phyloP scores from a whole-genome alignment of 495 filamentous ascomycete genomes.

The Aspergillus coremiiformis region DNA sequence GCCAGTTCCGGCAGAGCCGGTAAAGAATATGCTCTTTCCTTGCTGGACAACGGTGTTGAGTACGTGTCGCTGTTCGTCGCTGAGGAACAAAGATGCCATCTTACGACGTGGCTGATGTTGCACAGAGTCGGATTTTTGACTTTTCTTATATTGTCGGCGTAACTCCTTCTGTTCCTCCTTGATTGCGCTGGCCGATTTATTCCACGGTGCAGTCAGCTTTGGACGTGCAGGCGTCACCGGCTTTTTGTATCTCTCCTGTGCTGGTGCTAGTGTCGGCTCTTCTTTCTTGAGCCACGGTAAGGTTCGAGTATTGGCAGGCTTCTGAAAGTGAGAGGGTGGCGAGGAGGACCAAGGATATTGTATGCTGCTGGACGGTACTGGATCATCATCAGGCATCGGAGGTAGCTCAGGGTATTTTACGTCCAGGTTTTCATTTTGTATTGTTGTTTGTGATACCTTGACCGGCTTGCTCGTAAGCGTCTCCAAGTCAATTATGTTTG shows the following conservation, averaged over 20 bases:
- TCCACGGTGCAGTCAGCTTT: constrained; percentile 54
- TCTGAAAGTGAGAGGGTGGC: constrained; percentile 43
- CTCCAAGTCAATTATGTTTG: background rate
- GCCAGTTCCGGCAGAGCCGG: constrained; percentile 92
- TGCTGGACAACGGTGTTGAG: constrained; percentile 67
- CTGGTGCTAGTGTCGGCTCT: background rate
- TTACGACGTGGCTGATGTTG: constrained; percentile 23
- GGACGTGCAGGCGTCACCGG: constrained; percentile 30
- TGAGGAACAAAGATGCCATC: constrained; percentile 60
- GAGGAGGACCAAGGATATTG: constrained; percentile 60
- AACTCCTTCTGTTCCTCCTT: constrained; percentile 76
- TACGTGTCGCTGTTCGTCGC: constrained; percentile 79
- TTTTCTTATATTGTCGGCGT: constrained; percentile 52
- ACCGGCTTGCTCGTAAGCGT: constrained; percentile 3
- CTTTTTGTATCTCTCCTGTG: constrained; percentile 26
- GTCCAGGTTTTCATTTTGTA: constrained; percentile 14
- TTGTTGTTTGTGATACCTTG: background rate
- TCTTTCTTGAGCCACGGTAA: constrained; percentile 47
- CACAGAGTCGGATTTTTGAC: constrained; percentile 27
- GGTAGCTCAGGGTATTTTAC: constrained; percentile 39
- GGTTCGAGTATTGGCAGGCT: constrained; percentile 43
- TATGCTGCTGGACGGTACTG: constrained; percentile 41
- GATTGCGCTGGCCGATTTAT: constrained; percentile 70
- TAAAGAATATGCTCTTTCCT: constrained; percentile 91
- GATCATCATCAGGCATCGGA: constrained; percentile 26